A percentile compares a stretch with the other conserved stretches of the same genome.
These are phyloP conservation scores for Flaveria sonorensis DNA, from an alignment of 129 eudicot species.

Conservation along the genomic window DNA sequence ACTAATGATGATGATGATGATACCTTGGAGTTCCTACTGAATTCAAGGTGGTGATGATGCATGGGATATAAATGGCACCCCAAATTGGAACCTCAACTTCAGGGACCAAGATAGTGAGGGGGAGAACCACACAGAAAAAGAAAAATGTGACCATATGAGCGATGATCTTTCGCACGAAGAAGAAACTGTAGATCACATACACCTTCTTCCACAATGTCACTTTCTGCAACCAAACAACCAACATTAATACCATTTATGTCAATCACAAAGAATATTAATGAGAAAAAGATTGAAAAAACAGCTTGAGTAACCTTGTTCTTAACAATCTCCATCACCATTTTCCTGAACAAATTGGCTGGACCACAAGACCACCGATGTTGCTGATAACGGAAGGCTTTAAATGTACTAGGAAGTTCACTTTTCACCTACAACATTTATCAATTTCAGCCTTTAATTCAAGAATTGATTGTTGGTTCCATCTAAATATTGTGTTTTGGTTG, in stretches of 20 bases:
- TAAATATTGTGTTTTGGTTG: neutral
- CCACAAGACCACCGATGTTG: constrained; percentile 24
- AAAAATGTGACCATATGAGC: constrained; percentile 33
- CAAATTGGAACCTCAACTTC: constrained; percentile 28
- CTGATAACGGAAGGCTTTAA: constrained; percentile 14
- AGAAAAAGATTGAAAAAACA: neutral
- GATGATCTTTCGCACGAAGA: constrained; percentile 17
- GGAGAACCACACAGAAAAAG: constrained; percentile 31
- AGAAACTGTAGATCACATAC: constrained; percentile 18
- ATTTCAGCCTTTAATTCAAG: neutral
- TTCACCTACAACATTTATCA: constrained; percentile 15
- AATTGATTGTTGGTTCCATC: neutral
- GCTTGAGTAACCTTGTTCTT: neutral
- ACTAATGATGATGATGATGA: neutral
- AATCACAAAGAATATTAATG: neutral
- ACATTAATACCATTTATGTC: neutral
- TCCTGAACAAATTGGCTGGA: constrained; percentile 18
- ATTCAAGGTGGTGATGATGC: constrained; percentile 25
- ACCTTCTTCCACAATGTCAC: constrained; percentile 21
- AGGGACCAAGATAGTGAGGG: constrained; percentile 19
- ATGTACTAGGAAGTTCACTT: constrained; percentile 18
- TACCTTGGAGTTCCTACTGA: constrained; percentile 22
- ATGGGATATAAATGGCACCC: constrained; percentile 35
- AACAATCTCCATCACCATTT: constrained; percentile 13
- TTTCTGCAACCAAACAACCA: constrained; percentile 1